These are phyloP conservation scores for Candida peoriensis DNA, from an alignment of 805 yeast genomes.

Conservation along the genomic window DNA sequence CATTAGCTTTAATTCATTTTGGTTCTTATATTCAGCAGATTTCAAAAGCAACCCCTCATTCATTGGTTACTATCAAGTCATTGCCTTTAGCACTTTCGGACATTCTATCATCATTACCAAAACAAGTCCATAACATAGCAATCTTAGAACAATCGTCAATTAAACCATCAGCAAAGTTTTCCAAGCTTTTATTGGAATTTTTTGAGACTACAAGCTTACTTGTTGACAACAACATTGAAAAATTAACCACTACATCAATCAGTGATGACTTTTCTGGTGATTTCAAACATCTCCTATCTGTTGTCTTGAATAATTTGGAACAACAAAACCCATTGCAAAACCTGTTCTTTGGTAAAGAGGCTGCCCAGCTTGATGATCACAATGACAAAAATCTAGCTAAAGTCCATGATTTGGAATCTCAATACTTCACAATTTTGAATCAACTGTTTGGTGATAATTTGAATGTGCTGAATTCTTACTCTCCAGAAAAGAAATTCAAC, in stretches of 20 bases:
- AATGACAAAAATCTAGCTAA: conserved; percentile 28
- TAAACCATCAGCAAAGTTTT: conserved; percentile 39
- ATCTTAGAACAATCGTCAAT: conserved; percentile 56
- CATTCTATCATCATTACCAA: conserved; percentile 42
- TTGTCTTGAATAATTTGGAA: conserved; percentile 47
- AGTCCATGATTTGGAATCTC: conserved; percentile 59
- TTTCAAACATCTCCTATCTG: conserved; percentile 34
- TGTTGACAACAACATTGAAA: conserved; percentile 39
- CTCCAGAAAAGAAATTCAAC: conserved; percentile 35
- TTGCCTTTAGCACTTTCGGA: conserved; percentile 50
- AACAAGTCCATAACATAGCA: conserved; percentile 44
- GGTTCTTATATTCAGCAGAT: conserved; percentile 51
- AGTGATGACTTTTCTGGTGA: conserved; percentile 25
- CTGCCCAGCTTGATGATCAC: conserved; percentile 14
- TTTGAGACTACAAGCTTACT: conserved; percentile 51
- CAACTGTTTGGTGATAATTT: conserved; percentile 59
- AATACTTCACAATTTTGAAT: conserved; percentile 67
- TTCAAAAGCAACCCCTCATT: conserved; percentile 28
- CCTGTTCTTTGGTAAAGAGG: conserved; percentile 48
- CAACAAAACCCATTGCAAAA: conserved; percentile 56
- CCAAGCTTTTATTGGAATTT: conserved; percentile 73
- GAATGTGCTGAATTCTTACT: conserved; percentile 55
- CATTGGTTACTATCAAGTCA: conserved; percentile 62
- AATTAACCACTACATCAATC: conserved; percentile 53
- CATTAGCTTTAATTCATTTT: conserved; percentile 31